Base-by-base conservation (phyloP, 306 rosid species). In the Sicyos baderoa region DNA sequence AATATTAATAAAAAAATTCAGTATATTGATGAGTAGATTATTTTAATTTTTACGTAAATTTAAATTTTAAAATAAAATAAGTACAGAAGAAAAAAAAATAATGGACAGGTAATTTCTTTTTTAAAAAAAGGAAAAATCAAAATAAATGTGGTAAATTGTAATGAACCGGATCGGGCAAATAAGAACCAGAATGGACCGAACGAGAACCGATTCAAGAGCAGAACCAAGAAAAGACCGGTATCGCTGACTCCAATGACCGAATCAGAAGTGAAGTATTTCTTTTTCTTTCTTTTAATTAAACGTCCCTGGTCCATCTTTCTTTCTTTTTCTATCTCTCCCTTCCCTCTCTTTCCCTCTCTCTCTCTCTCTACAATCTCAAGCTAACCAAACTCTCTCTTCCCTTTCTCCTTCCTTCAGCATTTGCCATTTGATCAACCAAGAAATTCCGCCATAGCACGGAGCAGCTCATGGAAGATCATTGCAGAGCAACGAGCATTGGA, bases 171-270 rank as follows among this genome's bases (percentile, higher is more conserved):
- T 40, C 45, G 45, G 42, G 7, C 42, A 35, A 35, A 35, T 35
- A 35, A 35, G 42, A 35, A 35, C 42, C 42, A 35, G 7, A 35
- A 4, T 35, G 42, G 11, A 40, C 45, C 45, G 45, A 47, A 2
- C 0, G 7, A 22, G 19, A 14, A 25, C 57, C 72, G 72, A 57
- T 8, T 49, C 23, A 0, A 4, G 22, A 16, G 6, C 9, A 15
- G 19, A 49, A 49, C 72, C 55, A 25, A 23, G 40, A 49, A 49
- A 67, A 67, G 50, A 14, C 57, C 72, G 72, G 5, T 23, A 23
- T 45, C 72, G 72, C 72, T 67, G 72, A 67, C 72, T 67, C 55
- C 72, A 67, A 47, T 48, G 72, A 49, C 72, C 57, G 72, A 67
- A 67, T 67, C 57, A 49, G 72, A 67, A 67, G 55, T 66, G 71